Evolutionary conservation across 345 rosid genomes (phyloP), one percentile per base, ranked within the genome.

Genomic region (Litchi chinensis): DNA sequence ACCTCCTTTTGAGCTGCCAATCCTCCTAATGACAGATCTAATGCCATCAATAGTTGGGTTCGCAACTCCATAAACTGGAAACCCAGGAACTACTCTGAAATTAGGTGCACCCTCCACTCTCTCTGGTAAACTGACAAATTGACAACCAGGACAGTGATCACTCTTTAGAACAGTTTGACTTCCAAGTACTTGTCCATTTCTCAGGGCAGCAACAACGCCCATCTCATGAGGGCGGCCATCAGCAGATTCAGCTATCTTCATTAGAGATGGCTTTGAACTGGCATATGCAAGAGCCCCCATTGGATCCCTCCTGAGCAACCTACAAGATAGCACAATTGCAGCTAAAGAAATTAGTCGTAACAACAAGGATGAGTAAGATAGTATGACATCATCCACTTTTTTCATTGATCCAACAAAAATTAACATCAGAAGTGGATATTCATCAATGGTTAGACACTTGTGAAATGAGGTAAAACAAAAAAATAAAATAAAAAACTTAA

Each of bases 31-130:
- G 64, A 92, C 97, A 72, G 97, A 91, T 68, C 86, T 90, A 80
- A 93, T 96, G 21, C 99, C 98, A 81, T 96, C 93, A 80, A 92
- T 79, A 26, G 98, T 96, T 77, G 99, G 99, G 88, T 93, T 96
- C n/a, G 98, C 99, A 79, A 96, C 99, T 64, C 99, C 99, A 85
- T 96, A 96, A 69, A 96, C 99, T 39, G 95, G 98, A 86, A 96
- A 96, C 10, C 97, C 97, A 70, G 98, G 94, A 85, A 96, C 98
- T 90, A 89, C 90, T 82, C 99, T 90, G 86, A 93, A 96, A 87
- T 93, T 96, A 12, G 99, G 99, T 57, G 99, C 99, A 85, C 99
- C 99, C 72, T 93, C 97, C 78, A 94, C 95, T 84, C 91, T 91
- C 87, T 93, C 99, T n/a, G 93, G 92, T 77, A 93, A 87, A 85